Percentiles rank a stretch among this genome's conserved stretches.
Evolutionary conservation across 495 filamentous ascomycete genomes (phyloP).

Genomic region (Aspergillus bridgeri): DNA sequence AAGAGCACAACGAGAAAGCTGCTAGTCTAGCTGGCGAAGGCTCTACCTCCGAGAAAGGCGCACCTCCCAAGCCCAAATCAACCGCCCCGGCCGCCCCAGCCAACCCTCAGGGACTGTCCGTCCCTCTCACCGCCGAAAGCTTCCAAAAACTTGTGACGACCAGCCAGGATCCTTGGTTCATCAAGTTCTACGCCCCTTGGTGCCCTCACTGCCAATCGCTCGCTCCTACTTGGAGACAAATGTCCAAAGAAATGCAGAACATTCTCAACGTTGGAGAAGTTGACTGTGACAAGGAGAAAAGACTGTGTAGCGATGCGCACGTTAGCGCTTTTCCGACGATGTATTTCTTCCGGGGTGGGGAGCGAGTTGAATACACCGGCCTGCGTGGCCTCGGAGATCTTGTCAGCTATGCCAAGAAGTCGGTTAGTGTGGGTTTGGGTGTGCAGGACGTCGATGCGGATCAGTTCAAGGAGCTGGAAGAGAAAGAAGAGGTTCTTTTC

Average conservation of each 20-base stretch:
- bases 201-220: constrained; percentile 92
- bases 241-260: constrained; percentile 85
- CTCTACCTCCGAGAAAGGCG: constrained; percentile 28
- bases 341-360: constrained; percentile 87
- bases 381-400: constrained; percentile 91
- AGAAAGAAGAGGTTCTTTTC: constrained; percentile 93
- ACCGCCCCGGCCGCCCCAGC: constrained; percentile 52
- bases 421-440: constrained; percentile 70
- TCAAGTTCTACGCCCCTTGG: constrained; percentile 99
- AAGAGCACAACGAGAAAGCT: constrained; percentile 44
- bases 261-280: constrained; percentile 91
- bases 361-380: constrained; percentile 89
- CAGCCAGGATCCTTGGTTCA: constrained; percentile 90
- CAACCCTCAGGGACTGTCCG: constrained; percentile 71
- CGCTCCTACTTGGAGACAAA: constrained; percentile 83
- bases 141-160: constrained; percentile 85
- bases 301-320: constrained; percentile 84
- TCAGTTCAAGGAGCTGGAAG: constrained; percentile 78
- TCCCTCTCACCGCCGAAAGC: constrained; percentile 73
- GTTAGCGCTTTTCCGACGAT: constrained; percentile 82
- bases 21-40: constrained; percentile 29
- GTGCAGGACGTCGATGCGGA: constrained; percentile 75
- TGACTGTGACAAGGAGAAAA: constrained; percentile 80
- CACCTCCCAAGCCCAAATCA: constrained; percentile 24
- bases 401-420: constrained; percentile 79